Evolutionary conservation across 192 early-diverging fungal genomes (phyloP), one percentile per base, ranked within the genome.

Genomic region (Podila horticola): DNA sequence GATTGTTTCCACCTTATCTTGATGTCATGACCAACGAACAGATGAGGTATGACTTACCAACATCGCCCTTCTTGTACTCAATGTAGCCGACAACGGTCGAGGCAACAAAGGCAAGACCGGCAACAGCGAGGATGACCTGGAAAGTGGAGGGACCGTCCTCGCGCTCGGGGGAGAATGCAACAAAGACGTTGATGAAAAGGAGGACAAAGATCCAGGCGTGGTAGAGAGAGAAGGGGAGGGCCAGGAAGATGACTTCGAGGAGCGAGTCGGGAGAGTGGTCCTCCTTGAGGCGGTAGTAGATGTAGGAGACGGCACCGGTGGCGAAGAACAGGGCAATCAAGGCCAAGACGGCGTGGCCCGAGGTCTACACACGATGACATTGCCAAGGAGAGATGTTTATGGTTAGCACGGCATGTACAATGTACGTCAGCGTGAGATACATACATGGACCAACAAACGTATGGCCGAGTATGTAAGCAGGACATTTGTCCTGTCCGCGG

Each of bases 181-280:
- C 90, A 69, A 92, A 88, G 57, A 83, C 66, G 84, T 90, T 92
- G 71, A 92, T 71, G 72, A 90, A 75, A 75, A 79, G 62, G 50
- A 90, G 69, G 66, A 89, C 88, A 59, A 88, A 76, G 61, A 92
- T 84, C 87, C 89, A 91, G 33, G 88, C 91, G 79, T 91, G 89
- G 83, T 88, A 92, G 31, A 91, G 77, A 41, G 89, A 90, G 86
- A 93, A 89, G 71, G 92, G 92, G 48, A 90, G 86, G 74, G 90
- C 90, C 34, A 92, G 73, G 59, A 90, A 89, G 36, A 92, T 4
- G 24, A 55, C 70, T 50, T 93, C 87, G 24, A 58, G 60, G 64
- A 66, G 52, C 33, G 68, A 77, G 13, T 60, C 62, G 19, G 85
- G 49, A 13, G 79, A 75, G 41, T 70, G 75, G 29, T 83, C 63